phyloP scores from a whole-genome alignment of 306 rosid species.

The Inga laurina region DNA sequence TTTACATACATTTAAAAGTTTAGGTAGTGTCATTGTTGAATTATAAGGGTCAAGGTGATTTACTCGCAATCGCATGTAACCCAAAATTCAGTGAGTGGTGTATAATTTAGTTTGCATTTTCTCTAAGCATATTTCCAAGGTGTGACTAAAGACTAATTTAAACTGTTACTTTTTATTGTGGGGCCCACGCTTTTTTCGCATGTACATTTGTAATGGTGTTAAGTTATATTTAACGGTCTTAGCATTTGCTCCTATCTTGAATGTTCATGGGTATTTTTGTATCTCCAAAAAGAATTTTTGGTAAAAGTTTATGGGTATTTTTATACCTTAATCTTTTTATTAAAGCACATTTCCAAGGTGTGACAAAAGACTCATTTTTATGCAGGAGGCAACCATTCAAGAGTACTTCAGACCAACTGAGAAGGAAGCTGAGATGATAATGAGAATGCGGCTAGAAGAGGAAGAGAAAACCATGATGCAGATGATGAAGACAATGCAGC shows the following conservation, averaged over 20 bases:
- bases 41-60: not conserved
- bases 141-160: not conserved
- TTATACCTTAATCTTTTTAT: too few relatives aligned
- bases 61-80: not conserved
- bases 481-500: slow-evolving; percentile 70
- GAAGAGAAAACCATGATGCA: slow-evolving; percentile 64
- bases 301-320: too few relatives aligned
- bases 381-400: slow-evolving; percentile 83
- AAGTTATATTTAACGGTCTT: too few relatives aligned
- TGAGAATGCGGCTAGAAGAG: slow-evolving; percentile 74
- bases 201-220: too few relatives aligned
- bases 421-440: slow-evolving; percentile 73
- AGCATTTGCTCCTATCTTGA: too few relatives aligned
- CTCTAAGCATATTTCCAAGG: not conserved
- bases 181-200: too few relatives aligned
- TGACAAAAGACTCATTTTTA: slow-evolving; percentile 20
- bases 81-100: not conserved
- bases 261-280: too few relatives aligned
- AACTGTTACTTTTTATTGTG: too few relatives aligned
- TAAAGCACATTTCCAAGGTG: too few relatives aligned
- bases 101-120: not conserved
- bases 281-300: too few relatives aligned
- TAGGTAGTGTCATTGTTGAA: not conserved
- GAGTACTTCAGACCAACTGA: slow-evolving; percentile 87
- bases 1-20: not conserved